Evolutionary conservation across 169 alveolate genomes (phyloP).

Genomic region (Toxoplasma gondii): DNA sequence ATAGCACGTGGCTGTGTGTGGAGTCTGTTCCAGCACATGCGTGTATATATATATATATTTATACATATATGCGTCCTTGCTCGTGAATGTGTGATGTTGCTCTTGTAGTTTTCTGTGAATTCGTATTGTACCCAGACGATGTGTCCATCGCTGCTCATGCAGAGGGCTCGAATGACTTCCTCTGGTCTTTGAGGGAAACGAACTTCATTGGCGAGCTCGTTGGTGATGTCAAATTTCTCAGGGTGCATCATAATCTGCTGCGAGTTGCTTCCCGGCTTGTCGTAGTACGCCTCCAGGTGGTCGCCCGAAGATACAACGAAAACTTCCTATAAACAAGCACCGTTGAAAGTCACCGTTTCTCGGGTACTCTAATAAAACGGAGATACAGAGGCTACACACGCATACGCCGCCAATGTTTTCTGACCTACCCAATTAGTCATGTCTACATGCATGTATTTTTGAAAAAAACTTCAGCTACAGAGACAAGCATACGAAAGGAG

Average conservation of each 20-base stretch:
- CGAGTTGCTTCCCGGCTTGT: conserved; percentile 66
- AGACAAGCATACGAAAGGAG: too few species aligned
- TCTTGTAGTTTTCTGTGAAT: neutral
- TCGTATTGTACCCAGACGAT: conserved; percentile 64
- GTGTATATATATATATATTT: neutral
- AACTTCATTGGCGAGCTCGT: conserved; percentile 38
- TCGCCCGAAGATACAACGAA: conserved; percentile 65
- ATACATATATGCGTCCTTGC: neutral
- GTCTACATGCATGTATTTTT: too few species aligned
- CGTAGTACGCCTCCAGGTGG: conserved; percentile 71
- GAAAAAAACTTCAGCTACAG: too few species aligned
- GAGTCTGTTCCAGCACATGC: neutral
- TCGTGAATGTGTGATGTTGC: too few species aligned
- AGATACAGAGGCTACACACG: neutral
- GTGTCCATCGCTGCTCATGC: conserved; percentile 72
- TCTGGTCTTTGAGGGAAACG: conserved; percentile 47
- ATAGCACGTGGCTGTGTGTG: neutral
- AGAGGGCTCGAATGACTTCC: conserved; percentile 71
- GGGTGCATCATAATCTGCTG: conserved; percentile 69
- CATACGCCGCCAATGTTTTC: neutral
- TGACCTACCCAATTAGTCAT: too few species aligned
- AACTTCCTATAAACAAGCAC: conserved; percentile 34
- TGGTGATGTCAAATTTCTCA: conserved; percentile 45
- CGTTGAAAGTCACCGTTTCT: neutral
- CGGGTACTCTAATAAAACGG: neutral